Percentiles rank a stretch among this genome's conserved stretches.
phyloP scores from a whole-genome alignment of 768 basidiomycete species.

The Lactifluus hygrophoroides region DNA sequence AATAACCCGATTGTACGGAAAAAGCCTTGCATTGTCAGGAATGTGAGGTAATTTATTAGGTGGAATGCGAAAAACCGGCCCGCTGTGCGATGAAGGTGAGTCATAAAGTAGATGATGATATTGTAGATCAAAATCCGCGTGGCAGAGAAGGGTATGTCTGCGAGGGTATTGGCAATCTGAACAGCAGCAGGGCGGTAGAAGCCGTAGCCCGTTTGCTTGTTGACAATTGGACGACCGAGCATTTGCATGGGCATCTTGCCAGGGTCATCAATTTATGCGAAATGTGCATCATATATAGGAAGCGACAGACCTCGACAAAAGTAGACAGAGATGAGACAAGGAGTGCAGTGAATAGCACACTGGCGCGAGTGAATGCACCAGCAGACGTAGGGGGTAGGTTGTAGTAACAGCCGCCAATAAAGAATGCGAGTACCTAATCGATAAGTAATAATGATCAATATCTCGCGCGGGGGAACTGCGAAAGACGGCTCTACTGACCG shows the following conservation, averaged over 20 bases:
- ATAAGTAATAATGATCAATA: neutral
- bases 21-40: slow-evolving; percentile 74
- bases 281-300: neutral
- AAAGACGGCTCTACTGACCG: slow-evolving; percentile 43
- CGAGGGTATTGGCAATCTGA: slow-evolving; percentile 56
- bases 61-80: slow-evolving; percentile 52
- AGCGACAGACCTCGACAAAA: slow-evolving; percentile 49
- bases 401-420: slow-evolving; percentile 69
- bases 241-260: slow-evolving; percentile 63
- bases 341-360: slow-evolving; percentile 67
- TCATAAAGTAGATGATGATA: slow-evolving; percentile 64
- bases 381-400: slow-evolving; percentile 64
- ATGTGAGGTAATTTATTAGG: slow-evolving; percentile 55
- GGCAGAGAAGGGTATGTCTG: slow-evolving; percentile 67
- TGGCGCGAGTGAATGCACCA: slow-evolving; percentile 83
- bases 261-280: slow-evolving; percentile 30
- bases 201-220: slow-evolving; percentile 57
- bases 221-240: slow-evolving; percentile 70
- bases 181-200: slow-evolving; percentile 62
- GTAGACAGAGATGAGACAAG: slow-evolving; percentile 63
- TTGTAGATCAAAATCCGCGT: slow-evolving; percentile 51
- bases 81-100: slow-evolving; percentile 36
- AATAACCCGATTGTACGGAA: slow-evolving; percentile 67
- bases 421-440: slow-evolving; percentile 39
- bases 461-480: slow-evolving; percentile 17